Base-by-base conservation (phyloP, 1,139 yeast species). In the Blastobotrys arbuscula region DNA sequence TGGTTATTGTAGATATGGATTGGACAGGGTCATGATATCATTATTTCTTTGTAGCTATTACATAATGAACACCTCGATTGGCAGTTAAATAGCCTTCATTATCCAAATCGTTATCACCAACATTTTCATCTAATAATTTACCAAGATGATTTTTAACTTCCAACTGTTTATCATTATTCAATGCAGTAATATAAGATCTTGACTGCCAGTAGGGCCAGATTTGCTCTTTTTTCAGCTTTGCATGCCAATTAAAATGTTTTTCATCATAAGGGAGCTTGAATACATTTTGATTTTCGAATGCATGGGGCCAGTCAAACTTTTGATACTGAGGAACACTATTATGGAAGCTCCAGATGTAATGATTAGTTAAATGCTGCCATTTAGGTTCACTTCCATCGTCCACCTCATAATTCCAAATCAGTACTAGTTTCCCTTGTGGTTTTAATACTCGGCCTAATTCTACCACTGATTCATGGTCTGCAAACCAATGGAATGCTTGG, bases 401-500 rank as follows among this genome's bases (percentile, higher is more conserved):
- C 21, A 60, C 47, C 58, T 81, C 86, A 55, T 71, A 77, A 61
- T 81, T 81, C 87, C 87, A 81, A 51, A 81, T 73, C 47, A 79
- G 61, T 0, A 81, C 85, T 28, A 81, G 67, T 44, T 60, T 60
- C 3, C 76, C 78, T 18, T 63, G 67, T 0, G 83, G 82, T 55
- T 76, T 77, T 55, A 82, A 67, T 0, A 81, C 79, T 24, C 86
- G 67, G 37, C 67, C 58, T 28, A 81, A 61, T 58, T 82, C 86
- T 48, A 66, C 62, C 36, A 81, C 61, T 1, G 83, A 70, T 4
- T 66, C 70, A 2, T 55, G 50, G 57, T 78, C 81, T 15, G 81
- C 74, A 62, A 81, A 82, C 87, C 87, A 81, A 57, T 81, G 87
- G 62, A 77, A 81, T 0, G 80, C 87, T 57, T 81, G 86, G 0